These are phyloP conservation scores for Fusarium chuoi DNA, from an alignment of 2,329 filamentous ascomycete species.

Conservation along the genomic window DNA sequence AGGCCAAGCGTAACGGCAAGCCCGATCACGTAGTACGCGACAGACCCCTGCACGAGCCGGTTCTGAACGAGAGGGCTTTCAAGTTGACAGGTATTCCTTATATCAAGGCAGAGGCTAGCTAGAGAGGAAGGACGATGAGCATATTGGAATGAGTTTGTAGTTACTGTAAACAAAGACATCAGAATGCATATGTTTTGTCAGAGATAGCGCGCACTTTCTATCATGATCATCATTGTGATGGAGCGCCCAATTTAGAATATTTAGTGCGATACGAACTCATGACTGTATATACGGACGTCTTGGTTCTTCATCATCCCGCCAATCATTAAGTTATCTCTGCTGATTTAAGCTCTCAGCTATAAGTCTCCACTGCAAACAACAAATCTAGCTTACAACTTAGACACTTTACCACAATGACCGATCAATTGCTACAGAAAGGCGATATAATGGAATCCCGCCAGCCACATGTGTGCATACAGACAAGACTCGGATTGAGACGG, in stretches of 20 bases:
- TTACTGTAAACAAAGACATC: not conserved
- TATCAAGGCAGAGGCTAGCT: constrained; percentile 15
- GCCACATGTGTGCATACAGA: no score
- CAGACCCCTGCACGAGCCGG: constrained; percentile 30
- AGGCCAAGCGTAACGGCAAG: constrained; percentile 36
- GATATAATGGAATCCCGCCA: no score
- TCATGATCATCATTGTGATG: not conserved
- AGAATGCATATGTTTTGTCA: not conserved
- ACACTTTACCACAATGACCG: no score
- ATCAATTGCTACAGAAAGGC: no score
- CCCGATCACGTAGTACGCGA: constrained; percentile 31
- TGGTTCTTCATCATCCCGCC: no score
- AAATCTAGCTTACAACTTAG: no score
- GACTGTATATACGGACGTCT: no score
- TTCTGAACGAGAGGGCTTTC: constrained; percentile 30
- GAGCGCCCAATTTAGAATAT: no score
- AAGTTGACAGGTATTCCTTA: constrained; percentile 41
- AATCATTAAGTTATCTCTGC: no score
- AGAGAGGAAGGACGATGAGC: not conserved
- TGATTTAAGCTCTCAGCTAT: no score
- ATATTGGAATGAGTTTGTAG: not conserved
- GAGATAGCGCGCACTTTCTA: not conserved
- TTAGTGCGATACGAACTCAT: no score
- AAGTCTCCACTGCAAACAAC: no score
- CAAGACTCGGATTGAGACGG: rapidly evolving